Base-by-base conservation (phyloP, 192 early-diverging fungal species). In the Mortierella claussenii region DNA sequence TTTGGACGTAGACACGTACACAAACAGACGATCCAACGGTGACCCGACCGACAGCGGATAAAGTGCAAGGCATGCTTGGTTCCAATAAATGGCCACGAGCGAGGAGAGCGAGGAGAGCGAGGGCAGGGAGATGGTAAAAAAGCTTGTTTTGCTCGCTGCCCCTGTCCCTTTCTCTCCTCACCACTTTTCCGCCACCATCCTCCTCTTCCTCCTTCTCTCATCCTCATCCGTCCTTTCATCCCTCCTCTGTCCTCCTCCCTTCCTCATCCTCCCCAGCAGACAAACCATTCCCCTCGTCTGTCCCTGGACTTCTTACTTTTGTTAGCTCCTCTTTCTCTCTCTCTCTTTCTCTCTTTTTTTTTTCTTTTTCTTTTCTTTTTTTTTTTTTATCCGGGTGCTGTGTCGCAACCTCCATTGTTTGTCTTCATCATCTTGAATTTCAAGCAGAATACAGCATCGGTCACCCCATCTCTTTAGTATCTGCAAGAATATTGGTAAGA, bases 381-480 rank as follows among this genome's bases (percentile, higher is more conserved):
- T 36, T 30, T 48, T 49, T 37, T 49, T n/a, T 10, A 15, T 43
- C 24, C 13, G 15, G 31, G 20, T 23, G 4, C 32, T 21, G 4
- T 45, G 37, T 40, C 37, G 37, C 11, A 43, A n/a, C n/a, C n/a
- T n/a, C n/a, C n/a, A n/a, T n/a, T n/a, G n/a, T n/a, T n/a, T n/a
- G n/a, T n/a, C n/a, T 20, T 50, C 48, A 47, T 50, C 47, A 33
- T 61, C 31, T 50, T 33, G 32, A 54, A 27, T 33, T 61, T 40
- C 45, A 49, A 60, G 26, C 27, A 13, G 31, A 30, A 48, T 26
- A 26, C 5, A 44, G 43, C 27, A 47, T 47, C 37, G 10, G 43
- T 33, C 45, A 9, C 9, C 45, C n/a, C 5, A 5, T 20, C 11
- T 47, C 11, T 47, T n/a, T 47, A 47, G 45, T 21, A 20, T 47